A percentile compares a stretch with the other conserved stretches of the same genome.
phyloP scores from a whole-genome alignment of 2,329 filamentous ascomycete species.

The Grosmannia serpens region DNA sequence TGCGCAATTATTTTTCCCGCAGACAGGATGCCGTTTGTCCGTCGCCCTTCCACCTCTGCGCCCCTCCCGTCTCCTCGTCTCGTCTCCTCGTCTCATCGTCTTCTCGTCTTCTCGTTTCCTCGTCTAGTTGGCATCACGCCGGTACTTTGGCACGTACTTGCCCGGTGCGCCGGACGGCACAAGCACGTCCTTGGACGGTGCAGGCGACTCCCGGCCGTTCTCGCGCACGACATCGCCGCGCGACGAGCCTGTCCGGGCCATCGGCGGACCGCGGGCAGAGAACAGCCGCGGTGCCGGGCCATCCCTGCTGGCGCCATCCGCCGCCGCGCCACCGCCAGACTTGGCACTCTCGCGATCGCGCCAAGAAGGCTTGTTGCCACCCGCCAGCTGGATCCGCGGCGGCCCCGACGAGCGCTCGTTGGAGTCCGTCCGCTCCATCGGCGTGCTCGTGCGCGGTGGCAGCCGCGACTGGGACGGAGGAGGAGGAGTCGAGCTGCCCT shows the following conservation, averaged over 20 bases:
- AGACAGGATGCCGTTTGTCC: too few relatives aligned
- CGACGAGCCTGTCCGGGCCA: conserved; percentile 32
- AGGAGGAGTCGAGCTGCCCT: conserved; percentile 13
- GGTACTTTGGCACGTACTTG: conserved; percentile 45
- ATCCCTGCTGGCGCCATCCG: conserved; percentile 13
- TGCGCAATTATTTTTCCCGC: too few relatives aligned
- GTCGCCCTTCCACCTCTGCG: too few relatives aligned
- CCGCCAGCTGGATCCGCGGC: conserved; percentile 43
- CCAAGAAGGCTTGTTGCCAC: conserved; percentile 42
- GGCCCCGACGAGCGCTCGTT: conserved; percentile 27
- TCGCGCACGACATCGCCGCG: conserved; percentile 19
- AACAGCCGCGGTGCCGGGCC: conserved; percentile 18
- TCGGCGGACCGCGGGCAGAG: conserved; percentile 27
- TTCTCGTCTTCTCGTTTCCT: background rate
- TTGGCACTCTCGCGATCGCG: conserved; percentile 47
- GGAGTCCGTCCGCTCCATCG: conserved; percentile 31
- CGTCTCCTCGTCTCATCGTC: too few relatives aligned
- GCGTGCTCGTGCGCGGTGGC: conserved; percentile 19
- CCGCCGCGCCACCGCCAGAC: conserved; percentile 11
- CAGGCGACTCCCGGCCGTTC: conserved; percentile 27
- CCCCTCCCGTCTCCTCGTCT: background rate
- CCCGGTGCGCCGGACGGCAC: conserved; percentile 41
- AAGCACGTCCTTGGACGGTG: conserved; percentile 33
- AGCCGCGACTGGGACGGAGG: background rate
- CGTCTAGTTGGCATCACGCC: conserved; percentile 13